These are phyloP conservation scores for Abelmoschus esculentus DNA, from an alignment of 345 rosid species.

Conservation along the genomic window DNA sequence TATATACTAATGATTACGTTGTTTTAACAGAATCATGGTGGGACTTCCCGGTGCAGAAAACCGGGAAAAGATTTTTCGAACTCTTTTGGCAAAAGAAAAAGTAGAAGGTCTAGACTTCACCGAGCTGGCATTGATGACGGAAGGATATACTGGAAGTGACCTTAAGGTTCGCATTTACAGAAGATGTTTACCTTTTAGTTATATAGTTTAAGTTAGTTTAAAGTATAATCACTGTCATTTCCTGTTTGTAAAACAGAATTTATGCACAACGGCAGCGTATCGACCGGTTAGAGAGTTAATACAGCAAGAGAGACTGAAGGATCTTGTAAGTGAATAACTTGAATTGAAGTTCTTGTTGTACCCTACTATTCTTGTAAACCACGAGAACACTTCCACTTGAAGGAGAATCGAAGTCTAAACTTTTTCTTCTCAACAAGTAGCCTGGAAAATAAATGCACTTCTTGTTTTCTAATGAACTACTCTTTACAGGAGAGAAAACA, in stretches of 20 bases:
- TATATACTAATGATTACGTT: conserved; percentile 3
- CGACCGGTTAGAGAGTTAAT: conserved; percentile 14
- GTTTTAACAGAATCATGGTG: conserved; percentile 69
- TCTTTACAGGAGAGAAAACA: conserved; percentile 48
- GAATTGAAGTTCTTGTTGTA: neutral
- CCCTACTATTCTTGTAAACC: conserved; percentile 12
- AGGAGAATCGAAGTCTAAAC: neutral
- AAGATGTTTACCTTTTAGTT: neutral
- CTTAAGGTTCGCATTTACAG: conserved; percentile 62
- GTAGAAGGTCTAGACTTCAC: conserved; percentile 57
- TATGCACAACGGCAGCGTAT: conserved; percentile 15
- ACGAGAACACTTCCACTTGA: neutral
- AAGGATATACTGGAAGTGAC: conserved; percentile 94
- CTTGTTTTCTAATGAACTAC: neutral
- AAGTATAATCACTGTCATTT: neutral
- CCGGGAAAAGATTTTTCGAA: conserved; percentile 78
- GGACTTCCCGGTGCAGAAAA: conserved; percentile 74
- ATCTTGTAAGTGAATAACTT: conserved; percentile 5
- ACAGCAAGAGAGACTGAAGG: conserved; percentile 13
- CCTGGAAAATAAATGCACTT: neutral
- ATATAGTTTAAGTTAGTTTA: neutral
- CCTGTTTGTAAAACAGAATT: conserved; percentile 7
- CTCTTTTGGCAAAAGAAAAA: conserved; percentile 72
- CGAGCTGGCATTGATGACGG: conserved; percentile 81
- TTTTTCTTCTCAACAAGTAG: neutral